Conservation (phyloP, 345 rosid species). For the Jatropha curcas region DNA sequence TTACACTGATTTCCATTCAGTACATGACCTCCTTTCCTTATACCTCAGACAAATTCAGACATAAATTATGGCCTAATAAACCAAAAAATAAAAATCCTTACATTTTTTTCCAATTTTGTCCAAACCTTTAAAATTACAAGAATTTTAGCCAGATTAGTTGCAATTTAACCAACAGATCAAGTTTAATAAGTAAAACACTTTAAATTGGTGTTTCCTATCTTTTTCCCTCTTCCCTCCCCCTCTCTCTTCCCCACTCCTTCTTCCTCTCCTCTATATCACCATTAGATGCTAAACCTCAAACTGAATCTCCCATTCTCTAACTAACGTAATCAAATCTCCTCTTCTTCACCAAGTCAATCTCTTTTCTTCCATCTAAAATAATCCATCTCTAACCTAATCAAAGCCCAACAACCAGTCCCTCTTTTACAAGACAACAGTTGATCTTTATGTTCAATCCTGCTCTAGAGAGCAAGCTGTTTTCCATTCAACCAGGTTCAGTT, state of each 20-base stretch:
- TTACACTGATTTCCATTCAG: background rate
- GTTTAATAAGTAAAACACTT: no score
- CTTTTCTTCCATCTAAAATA: slow-evolving; percentile 41
- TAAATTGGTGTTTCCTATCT: no score
- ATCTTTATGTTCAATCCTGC: slow-evolving; percentile 48
- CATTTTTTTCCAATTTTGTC: no score
- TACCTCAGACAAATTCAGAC: slow-evolving; percentile 5
- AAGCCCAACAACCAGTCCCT: slow-evolving; percentile 19
- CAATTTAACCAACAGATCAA: no score
- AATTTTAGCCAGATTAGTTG: no score
- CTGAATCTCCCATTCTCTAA: slow-evolving; percentile 40
- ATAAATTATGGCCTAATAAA: background rate
- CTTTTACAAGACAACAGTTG: slow-evolving; percentile 52
- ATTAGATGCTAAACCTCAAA: no score
- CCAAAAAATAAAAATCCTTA: no score
- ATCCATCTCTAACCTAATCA: slow-evolving; percentile 10
- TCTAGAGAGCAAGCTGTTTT: slow-evolving; percentile 40
- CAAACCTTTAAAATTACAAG: no score
- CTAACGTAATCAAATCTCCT: slow-evolving; percentile 46
- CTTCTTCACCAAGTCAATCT: slow-evolving; percentile 49
- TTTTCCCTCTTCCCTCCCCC: no score
- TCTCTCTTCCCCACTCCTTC: no score
- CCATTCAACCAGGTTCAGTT: slow-evolving; percentile 55
- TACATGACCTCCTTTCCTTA: background rate
- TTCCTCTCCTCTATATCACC: no score